A percentile compares a stretch with the other conserved stretches of the same genome.
These are phyloP conservation scores for Rutstroemia sp. DNA, from an alignment of 2,329 filamentous ascomycete species.

Conservation along the genomic window DNA sequence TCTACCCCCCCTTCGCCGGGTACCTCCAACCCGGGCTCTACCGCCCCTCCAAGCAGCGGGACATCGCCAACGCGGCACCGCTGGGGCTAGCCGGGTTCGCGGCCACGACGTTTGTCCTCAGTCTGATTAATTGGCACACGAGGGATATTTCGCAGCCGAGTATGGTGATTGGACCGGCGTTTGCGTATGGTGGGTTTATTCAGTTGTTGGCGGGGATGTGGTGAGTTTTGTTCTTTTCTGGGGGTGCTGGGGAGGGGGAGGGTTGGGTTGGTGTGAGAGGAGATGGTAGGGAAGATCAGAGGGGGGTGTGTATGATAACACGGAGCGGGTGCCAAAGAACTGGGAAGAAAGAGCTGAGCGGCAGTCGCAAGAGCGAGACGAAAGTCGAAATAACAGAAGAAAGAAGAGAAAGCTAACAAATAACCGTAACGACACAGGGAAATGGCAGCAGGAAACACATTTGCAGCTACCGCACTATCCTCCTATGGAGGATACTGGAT, in stretches of 20 bases:
- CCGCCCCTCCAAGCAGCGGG: slow-evolving; percentile 41
- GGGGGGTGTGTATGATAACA: no score
- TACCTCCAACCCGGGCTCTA: slow-evolving; percentile 53
- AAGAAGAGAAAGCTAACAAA: not conserved
- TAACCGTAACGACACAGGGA: slow-evolving; percentile 37
- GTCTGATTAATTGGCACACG: slow-evolving; percentile 47
- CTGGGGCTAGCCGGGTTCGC: slow-evolving; percentile 54
- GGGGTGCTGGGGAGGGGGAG: not conserved
- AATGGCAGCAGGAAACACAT: slow-evolving; percentile 57
- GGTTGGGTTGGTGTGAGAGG: not conserved
- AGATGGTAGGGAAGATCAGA: no score
- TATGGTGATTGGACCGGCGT: slow-evolving; percentile 47
- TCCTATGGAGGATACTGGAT: slow-evolving; percentile 59
- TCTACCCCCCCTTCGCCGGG: slow-evolving; percentile 47
- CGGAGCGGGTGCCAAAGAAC: no score
- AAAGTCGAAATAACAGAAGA: no score
- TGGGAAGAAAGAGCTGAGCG: no score
- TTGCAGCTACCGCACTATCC: slow-evolving; percentile 53
- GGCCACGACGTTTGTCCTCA: slow-evolving; percentile 54
- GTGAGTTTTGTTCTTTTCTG: not conserved
- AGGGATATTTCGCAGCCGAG: slow-evolving; percentile 39
- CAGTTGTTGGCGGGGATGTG: slow-evolving; percentile 64
- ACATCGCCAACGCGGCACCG: slow-evolving; percentile 53
- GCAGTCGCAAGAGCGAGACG: no score
- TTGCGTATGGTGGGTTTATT: slow-evolving; percentile 57